Evolutionary conservation across 371 early-diverging fungal species (phyloP).

Genomic region (Umbelopsis sp.): DNA sequence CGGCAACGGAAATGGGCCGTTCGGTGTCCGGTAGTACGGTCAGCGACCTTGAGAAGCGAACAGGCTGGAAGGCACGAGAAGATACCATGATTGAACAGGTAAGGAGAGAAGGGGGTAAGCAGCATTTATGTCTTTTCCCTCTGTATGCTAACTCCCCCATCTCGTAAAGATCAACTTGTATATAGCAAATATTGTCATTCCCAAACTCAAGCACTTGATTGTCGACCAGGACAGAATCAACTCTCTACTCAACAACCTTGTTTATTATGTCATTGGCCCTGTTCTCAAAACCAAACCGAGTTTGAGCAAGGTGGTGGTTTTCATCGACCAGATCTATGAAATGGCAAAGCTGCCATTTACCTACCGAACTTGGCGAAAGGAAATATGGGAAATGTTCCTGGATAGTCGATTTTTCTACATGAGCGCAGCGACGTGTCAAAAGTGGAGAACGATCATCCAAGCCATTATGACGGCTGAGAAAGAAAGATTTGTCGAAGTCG

Average conservation of each 20-base stretch:
- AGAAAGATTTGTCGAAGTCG: slow-evolving; percentile 73
- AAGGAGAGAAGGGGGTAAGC: background rate
- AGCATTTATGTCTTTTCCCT: no score
- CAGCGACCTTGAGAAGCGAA: slow-evolving; percentile 51
- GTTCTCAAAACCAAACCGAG: slow-evolving; percentile 59
- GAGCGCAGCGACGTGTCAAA: slow-evolving; percentile 46
- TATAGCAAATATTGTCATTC: slow-evolving; percentile 64
- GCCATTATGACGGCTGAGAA: slow-evolving; percentile 72
- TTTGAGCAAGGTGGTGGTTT: slow-evolving; percentile 37
- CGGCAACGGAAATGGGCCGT: slow-evolving; percentile 24
- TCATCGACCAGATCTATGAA: slow-evolving; percentile 55
- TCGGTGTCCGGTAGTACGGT: slow-evolving; percentile 46
- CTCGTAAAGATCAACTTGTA: slow-evolving; percentile 42
- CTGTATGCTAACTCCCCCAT: slow-evolving; percentile 22
- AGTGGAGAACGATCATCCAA: slow-evolving; percentile 74
- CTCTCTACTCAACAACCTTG: slow-evolving; percentile 66
- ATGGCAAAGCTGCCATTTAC: slow-evolving; percentile 69
- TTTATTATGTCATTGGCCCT: slow-evolving; percentile 83
- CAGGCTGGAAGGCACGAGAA: slow-evolving; percentile 52
- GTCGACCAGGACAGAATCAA: slow-evolving; percentile 78
- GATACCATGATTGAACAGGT: slow-evolving; percentile 55
- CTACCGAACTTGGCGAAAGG: slow-evolving; percentile 77
- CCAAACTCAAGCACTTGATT: slow-evolving; percentile 64
- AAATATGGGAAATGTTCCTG: slow-evolving; percentile 80
- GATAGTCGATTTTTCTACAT: slow-evolving; percentile 77